phyloP scores from a whole-genome alignment of 2,329 filamentous ascomycete genomes.

The Aspergillus sclerotialis region DNA sequence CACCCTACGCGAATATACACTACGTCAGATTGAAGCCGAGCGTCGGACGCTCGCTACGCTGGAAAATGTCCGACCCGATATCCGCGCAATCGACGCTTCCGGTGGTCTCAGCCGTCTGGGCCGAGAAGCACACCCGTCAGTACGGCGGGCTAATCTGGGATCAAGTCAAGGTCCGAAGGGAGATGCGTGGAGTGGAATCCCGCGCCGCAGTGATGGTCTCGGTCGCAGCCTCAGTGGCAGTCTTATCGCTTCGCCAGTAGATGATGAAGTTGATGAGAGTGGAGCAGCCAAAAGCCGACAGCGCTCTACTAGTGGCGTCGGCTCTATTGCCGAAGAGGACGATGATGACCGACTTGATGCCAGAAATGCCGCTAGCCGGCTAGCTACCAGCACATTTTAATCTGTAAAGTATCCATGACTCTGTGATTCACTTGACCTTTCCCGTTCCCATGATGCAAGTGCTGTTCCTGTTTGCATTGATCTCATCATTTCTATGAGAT shows the following conservation, averaged over 20 bases:
- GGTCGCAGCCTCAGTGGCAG: slow-evolving; percentile 70
- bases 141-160: slow-evolving; percentile 67
- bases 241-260: slow-evolving; percentile 60
- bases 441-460: too few relatives aligned
- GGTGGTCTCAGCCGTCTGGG: slow-evolving; percentile 86
- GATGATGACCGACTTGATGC: slow-evolving; percentile 94
- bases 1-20: slow-evolving; percentile 83
- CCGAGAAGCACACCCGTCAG: slow-evolving; percentile 73
- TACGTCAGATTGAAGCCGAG: slow-evolving; percentile 93
- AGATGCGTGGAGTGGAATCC: slow-evolving; percentile 96
- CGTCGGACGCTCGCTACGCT: slow-evolving; percentile 82
- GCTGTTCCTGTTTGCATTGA: too few relatives aligned
- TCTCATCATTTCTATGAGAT: too few relatives aligned
- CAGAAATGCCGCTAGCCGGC: slow-evolving; percentile 83
- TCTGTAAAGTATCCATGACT: too few relatives aligned
- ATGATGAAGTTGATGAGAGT: slow-evolving; percentile 49
- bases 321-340: slow-evolving; percentile 48
- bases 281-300: slow-evolving; percentile 39
- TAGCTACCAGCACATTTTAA: slow-evolving; percentile 91
- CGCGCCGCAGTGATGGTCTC: slow-evolving; percentile 70
- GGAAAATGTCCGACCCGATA: slow-evolving; percentile 89
- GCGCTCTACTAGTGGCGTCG: slow-evolving; percentile 41
- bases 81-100: slow-evolving; percentile 83
- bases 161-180: slow-evolving; percentile 93
- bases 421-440: too few relatives aligned